These are phyloP conservation scores for Casuarina equisetifolia DNA, from an alignment of 306 rosid species.

Conservation along the genomic window DNA sequence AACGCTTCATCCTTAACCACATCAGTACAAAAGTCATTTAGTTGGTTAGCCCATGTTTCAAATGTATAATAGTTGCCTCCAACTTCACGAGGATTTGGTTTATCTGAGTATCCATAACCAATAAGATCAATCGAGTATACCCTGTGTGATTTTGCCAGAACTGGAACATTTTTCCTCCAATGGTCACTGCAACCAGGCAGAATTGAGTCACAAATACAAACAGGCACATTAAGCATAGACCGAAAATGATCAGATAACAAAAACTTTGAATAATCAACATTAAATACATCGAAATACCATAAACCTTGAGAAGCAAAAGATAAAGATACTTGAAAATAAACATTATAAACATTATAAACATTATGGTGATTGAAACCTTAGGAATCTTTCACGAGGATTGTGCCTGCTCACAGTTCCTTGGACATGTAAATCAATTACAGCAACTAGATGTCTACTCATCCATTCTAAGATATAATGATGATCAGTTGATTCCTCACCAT, in stretches of 20 bases:
- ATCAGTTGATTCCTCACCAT: neutral
- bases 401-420: neutral
- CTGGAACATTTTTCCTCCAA: constrained; percentile 84
- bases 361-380: neutral
- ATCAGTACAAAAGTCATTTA: constrained; percentile 72
- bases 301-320: neutral
- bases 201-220: constrained; percentile 30
- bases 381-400: neutral
- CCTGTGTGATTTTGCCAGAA: constrained; percentile 71
- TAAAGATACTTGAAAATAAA: neutral
- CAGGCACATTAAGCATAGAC: constrained; percentile 21
- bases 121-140: constrained; percentile 88
- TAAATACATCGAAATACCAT: neutral
- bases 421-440: neutral
- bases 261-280: constrained; percentile 10
- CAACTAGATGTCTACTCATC: neutral
- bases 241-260: constrained; percentile 26
- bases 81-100: constrained; percentile 77
- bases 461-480: neutral
- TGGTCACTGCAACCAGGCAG: constrained; percentile 72
- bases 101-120: constrained; percentile 97
- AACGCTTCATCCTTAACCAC: constrained; percentile 77
- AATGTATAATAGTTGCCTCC: constrained; percentile 70
- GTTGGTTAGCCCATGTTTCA: constrained; percentile 92
- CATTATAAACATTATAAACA: constrained; percentile 9